Evolutionary conservation across 164 flowering plant genomes (phyloP).

Genomic region (Buxus sempervirens): DNA sequence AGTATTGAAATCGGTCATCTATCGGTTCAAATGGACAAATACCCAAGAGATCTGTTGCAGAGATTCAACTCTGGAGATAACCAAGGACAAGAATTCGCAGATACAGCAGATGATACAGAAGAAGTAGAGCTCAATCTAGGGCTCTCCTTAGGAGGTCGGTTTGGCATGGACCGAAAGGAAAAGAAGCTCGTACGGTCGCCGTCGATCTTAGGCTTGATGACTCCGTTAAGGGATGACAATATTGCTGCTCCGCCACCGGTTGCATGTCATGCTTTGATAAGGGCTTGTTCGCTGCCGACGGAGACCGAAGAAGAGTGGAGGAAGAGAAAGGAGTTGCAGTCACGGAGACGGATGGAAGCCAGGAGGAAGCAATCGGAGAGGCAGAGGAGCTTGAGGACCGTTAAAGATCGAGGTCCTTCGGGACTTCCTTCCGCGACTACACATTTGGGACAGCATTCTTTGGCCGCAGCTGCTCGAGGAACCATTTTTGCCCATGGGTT

Average conservation of each 20-base stretch:
- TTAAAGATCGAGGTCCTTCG: slow-evolving; percentile 16
- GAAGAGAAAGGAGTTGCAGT: slow-evolving; percentile 86
- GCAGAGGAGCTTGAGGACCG: slow-evolving; percentile 38
- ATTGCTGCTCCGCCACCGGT: slow-evolving; percentile 9
- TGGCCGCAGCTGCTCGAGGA: slow-evolving; percentile 28
- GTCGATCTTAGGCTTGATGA: slow-evolving; percentile 53
- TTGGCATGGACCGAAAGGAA: slow-evolving; percentile 63
- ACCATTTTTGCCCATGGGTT: slow-evolving; percentile 11
- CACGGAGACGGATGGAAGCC: slow-evolving; percentile 76
- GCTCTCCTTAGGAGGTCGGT: slow-evolving; percentile 79
- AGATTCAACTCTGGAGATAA: slow-evolving; percentile 39
- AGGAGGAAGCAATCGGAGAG: slow-evolving; percentile 78
- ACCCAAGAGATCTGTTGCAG: slow-evolving; percentile 74
- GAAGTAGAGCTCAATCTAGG: slow-evolving; percentile 82
- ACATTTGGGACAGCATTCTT: slow-evolving; percentile 23
- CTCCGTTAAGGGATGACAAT: slow-evolving; percentile 38
- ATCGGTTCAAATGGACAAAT: slow-evolving; percentile 29
- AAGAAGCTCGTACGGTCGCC: slow-evolving; percentile 57
- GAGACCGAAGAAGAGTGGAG: slow-evolving; percentile 89
- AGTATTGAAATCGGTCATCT: slow-evolving; percentile 35
- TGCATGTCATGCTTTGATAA: slow-evolving; percentile 27
- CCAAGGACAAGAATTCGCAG: not conserved
- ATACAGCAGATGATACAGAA: slow-evolving; percentile 27
- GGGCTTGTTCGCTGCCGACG: slow-evolving; percentile 73
- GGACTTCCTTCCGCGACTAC: slow-evolving; percentile 14